phyloP scores from a whole-genome alignment of 208 protist genomes.

The Histomonas meleagridis region DNA sequence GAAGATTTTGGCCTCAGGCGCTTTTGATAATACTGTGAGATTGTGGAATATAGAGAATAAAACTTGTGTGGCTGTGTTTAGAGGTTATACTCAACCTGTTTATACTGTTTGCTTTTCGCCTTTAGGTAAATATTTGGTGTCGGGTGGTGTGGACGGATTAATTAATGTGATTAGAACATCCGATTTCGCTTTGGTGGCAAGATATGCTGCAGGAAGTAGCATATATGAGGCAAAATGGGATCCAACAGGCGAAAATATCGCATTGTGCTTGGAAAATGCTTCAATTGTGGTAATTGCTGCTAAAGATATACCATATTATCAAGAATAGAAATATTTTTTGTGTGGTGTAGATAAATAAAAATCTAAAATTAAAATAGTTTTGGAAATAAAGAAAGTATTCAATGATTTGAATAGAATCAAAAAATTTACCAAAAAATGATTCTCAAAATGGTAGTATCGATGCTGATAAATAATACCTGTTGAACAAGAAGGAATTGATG shows the following conservation, averaged over 20 bases:
- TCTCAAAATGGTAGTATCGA: too few species aligned
- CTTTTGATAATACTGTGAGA: neutral
- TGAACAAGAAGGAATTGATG: too few species aligned
- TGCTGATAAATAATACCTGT: too few species aligned
- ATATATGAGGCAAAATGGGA: constrained; percentile 29
- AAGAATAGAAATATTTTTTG: too few species aligned
- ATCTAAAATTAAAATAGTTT: too few species aligned
- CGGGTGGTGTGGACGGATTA: neutral
- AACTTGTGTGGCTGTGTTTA: neutral
- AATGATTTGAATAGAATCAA: too few species aligned
- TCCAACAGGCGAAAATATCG: neutral
- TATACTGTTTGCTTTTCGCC: constrained; percentile 33
- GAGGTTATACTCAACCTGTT: neutral
- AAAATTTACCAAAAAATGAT: too few species aligned
- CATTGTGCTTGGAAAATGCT: neutral
- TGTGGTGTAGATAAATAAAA: too few species aligned
- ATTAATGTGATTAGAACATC: neutral
- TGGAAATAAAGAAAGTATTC: too few species aligned
- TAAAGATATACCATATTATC: neutral
- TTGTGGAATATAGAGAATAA: neutral
- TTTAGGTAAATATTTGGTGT: neutral
- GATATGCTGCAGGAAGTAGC: neutral
- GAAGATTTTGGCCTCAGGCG: neutral
- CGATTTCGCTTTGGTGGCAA: neutral
- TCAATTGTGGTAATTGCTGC: neutral